Conservation (phyloP, 805 yeast genomes). For the Zygotorulaspora sp. region DNA sequence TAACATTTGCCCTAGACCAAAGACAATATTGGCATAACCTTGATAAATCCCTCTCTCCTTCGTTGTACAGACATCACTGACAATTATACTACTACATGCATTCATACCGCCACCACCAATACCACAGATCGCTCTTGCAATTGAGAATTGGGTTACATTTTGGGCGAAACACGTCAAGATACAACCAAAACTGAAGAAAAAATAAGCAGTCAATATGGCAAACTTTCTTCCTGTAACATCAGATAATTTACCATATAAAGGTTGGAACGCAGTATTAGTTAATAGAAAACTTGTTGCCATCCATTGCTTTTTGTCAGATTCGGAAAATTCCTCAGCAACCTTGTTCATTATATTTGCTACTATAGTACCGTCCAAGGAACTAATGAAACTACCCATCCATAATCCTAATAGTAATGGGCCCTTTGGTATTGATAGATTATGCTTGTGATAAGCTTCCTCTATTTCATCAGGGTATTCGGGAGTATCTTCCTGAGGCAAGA, state of each 20-base stretch:
- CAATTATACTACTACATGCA: constrained; percentile 66
- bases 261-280: constrained; percentile 65
- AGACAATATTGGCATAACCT: constrained; percentile 74
- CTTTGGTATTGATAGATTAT: constrained; percentile 29
- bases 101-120: constrained; percentile 90
- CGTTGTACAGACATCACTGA: constrained; percentile 71
- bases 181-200: constrained; percentile 45
- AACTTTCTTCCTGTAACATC: constrained; percentile 51
- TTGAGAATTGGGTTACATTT: constrained; percentile 37
- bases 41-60: constrained; percentile 77
- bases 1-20: constrained; percentile 66
- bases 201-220: constrained; percentile 40
- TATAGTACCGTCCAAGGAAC: constrained; percentile 45
- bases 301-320: constrained; percentile 52
- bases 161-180: constrained; percentile 38
- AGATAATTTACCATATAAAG: constrained; percentile 56
- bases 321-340: constrained; percentile 46
- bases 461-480: constrained; percentile 10
- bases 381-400: constrained; percentile 46
- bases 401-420: constrained; percentile 36
- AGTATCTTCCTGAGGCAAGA: constrained; percentile 8
- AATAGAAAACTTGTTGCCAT: constrained; percentile 60
- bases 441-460: constrained; percentile 26
- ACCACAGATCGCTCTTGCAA: constrained; percentile 72
- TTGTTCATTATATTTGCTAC: constrained; percentile 47